Percentiles rank a stretch among this genome's conserved stretches.
Conservation (phyloP, 2,329 filamentous ascomycete genomes). For the Stemphylium beticola region DNA sequence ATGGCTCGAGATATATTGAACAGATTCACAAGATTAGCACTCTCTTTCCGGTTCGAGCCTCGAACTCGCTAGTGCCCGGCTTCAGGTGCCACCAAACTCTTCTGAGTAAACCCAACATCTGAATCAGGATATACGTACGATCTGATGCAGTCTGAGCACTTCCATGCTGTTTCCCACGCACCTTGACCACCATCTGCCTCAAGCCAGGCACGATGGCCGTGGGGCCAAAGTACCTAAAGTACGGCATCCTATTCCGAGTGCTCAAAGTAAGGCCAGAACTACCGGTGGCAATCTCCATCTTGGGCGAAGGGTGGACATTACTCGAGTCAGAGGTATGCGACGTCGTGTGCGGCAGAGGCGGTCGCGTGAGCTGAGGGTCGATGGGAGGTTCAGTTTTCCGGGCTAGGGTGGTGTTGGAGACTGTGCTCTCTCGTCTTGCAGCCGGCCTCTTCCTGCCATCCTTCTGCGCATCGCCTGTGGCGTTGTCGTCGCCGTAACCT, state of each 20-base stretch:
- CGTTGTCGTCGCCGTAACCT: constrained; percentile 52
- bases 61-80: not conserved
- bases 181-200: constrained; percentile 87
- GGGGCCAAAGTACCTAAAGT: constrained; percentile 88
- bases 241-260: constrained; percentile 74
- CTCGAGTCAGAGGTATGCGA: constrained; percentile 35
- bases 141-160: constrained; percentile 64
- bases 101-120: not conserved
- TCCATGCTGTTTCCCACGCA: constrained; percentile 69
- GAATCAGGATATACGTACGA: constrained; percentile 29
- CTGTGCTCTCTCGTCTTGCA: constrained; percentile 24
- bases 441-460: constrained; percentile 27
- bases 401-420: constrained; percentile 14
- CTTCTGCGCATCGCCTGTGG: constrained; percentile 22
- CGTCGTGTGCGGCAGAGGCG: constrained; percentile 26
- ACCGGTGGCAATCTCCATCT: constrained; percentile 27
- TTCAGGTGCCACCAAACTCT: not conserved
- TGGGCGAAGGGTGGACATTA: constrained; percentile 20
- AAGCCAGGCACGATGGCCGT: constrained; percentile 91
- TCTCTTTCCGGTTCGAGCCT: not conserved
- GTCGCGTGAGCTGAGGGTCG: constrained; percentile 36
- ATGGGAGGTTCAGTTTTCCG: constrained; percentile 28
- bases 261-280: constrained; percentile 48
- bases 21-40: not conserved
- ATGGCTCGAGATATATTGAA: not conserved